Base-by-base conservation (phyloP, 1,139 yeast species). In the Meyerozyma carpophila region DNA sequence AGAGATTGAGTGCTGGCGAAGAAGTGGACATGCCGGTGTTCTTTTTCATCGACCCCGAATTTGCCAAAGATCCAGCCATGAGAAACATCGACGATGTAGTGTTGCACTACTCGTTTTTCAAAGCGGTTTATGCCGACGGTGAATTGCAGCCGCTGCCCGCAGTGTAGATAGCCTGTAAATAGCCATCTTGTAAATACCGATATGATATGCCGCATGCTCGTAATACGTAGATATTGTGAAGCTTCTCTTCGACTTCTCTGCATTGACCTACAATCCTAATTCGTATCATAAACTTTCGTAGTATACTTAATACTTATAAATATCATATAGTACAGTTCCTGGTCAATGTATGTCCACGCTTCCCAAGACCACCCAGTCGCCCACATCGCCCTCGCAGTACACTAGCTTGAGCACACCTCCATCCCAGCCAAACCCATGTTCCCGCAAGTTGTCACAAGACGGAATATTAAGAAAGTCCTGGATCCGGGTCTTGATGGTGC, bases 1-100 rank as follows among this genome's bases (percentile, higher is more conserved):
- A 93, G 65, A 77, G 89, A 62, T 72, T 93, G 51, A 77, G 84
- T 45, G 96, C 97, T 1, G 98, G 98, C 6, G 99, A 94, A 67
- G 98, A 93, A 62, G 96, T 94, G 13, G 99, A 94, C 59, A 93
- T 94, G 98, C 99, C 99, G 0, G 91, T 93, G 14, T 94, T 94
- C 68, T 94, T 94, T 77, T 94, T 94, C 64, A 87, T 94, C 44
- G 99, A 94, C 60, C 99, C 99, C 0, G 98, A 94, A 53, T 93
- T 88, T 65, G 95, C 95, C 39, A 84, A 84, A 50, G 99, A 94
- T 61, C 98, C 98, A 8, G 76, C 82, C 37, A 88, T 93, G 94
- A 79, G 94, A 62, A 85, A 88, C 57, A 83, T 91, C 40, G 94
- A 90, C 56, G 96, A 91, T 60, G 78, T 93, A 40, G 90, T 93